Base-by-base conservation (phyloP, 495 filamentous ascomycete species). In the Usnea hakonensis region DNA sequence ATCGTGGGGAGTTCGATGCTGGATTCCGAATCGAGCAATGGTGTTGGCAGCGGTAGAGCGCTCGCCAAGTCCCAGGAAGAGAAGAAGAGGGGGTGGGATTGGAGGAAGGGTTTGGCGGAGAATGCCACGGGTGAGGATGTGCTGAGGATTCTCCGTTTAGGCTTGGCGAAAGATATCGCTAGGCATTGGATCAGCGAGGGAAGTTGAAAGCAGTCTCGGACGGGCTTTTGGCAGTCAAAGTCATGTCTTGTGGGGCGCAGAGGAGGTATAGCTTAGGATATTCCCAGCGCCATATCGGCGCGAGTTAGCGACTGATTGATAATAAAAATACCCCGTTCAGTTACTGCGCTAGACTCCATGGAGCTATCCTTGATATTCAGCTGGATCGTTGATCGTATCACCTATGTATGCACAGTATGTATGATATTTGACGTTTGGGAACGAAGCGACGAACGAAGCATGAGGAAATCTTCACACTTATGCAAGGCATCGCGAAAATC, bases 81-180 rank as follows among this genome's bases (percentile, higher is more conserved):
- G 14, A 65, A 77, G 19, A 79, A 81, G 71, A 77, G 89, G 57
- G 87, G 87, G 1, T 96, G 91, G 91, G 91, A 97, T 74, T 97
- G 91, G 91, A 75, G 91, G 64, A 77, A 74, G 8, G 83, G 82
- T 14, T 71, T 93, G 57, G 69, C 76, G 16, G 82, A 81, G 50
- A 75, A 77, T 35, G 79, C 78, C 14, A 83, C 68, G 57, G 89
- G 83, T 0, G 76, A 81, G 66, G 87, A 92, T 68, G 75, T 96
- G 2, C 74, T 96, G 43, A 74, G 78, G 59, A 77, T 89, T 68
- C 67, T 96, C 76, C 81, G 91, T 68, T 69, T 88, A 61, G 89
- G 87, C 28, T 68, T 96, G 68, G 88, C 90, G 17, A 82, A 79
- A 67, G 90, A 89, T 67, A 71, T 88, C 59, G 85, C 82, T 8